Evolutionary conservation across 169 alveolate genomes (phyloP).

Genomic region (Eimeria falciformis): DNA sequence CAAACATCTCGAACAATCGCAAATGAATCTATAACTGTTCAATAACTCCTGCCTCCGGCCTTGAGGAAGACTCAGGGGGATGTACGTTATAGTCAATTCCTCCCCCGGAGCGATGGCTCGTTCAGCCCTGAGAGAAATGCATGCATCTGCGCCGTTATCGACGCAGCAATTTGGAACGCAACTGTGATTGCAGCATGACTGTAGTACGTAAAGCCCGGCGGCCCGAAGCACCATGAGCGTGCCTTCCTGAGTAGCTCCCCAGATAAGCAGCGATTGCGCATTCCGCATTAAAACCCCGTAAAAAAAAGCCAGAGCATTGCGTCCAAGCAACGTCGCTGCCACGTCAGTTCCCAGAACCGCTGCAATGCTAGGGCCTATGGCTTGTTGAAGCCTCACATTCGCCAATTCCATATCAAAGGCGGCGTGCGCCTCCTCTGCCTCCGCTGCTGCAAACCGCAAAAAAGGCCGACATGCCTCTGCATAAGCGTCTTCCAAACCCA

Average conservation of each 20-base stretch:
- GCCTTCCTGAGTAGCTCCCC: constrained; percentile 76
- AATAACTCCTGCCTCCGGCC: constrained; percentile 58
- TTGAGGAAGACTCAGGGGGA: constrained; percentile 77
- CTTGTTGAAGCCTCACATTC: neutral
- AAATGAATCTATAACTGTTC: constrained; percentile 76
- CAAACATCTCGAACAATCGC: constrained; percentile 74
- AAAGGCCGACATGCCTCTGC: constrained; percentile 79
- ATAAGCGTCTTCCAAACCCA: constrained; percentile 74
- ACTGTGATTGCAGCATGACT: constrained; percentile 83
- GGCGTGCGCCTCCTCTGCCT: constrained; percentile 12
- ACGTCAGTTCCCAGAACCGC: constrained; percentile 55
- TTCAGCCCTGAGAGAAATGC: constrained; percentile 70
- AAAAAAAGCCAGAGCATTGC: constrained; percentile 70
- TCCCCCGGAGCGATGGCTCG: constrained; percentile 76
- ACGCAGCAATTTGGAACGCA: constrained; percentile 81
- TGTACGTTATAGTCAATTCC: constrained; percentile 80
- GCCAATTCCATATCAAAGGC: constrained; percentile 20
- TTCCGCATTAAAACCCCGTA: constrained; percentile 78
- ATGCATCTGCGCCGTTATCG: constrained; percentile 60
- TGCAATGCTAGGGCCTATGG: constrained; percentile 57
- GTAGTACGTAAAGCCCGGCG: constrained; percentile 81
- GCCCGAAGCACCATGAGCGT: constrained; percentile 72
- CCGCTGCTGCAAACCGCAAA: constrained; percentile 76
- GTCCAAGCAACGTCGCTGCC: constrained; percentile 50
- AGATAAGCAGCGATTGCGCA: constrained; percentile 78